These are phyloP conservation scores for Monosporozyma aerobia DNA, from an alignment of 805 yeast genomes.

Conservation along the genomic window DNA sequence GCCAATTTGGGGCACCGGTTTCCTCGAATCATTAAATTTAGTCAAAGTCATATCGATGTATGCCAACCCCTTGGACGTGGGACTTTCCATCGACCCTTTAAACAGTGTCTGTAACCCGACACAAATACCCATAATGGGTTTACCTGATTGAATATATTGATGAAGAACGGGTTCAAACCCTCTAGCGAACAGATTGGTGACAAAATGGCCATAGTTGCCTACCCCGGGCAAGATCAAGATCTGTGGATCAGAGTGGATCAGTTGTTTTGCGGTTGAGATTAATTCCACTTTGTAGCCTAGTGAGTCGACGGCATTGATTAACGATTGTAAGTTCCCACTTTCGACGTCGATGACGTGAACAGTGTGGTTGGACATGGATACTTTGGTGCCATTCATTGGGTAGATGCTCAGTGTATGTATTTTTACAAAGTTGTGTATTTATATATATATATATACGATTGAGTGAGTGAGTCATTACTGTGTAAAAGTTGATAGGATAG, in stretches of 20 bases:
- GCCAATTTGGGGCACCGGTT: constrained; percentile 94
- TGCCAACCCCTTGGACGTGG: constrained; percentile 52
- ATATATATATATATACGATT: not conserved
- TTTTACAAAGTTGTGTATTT: no score
- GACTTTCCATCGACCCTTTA: constrained; percentile 64
- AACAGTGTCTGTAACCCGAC: constrained; percentile 91
- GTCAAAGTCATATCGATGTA: constrained; percentile 43
- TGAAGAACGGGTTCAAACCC: constrained; percentile 58
- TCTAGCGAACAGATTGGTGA: constrained; percentile 52
- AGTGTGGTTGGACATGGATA: constrained; percentile 9
- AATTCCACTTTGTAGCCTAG: constrained; percentile 64
- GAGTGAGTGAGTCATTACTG: not conserved
- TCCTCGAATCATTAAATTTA: constrained; percentile 50
- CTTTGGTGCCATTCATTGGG: not conserved
- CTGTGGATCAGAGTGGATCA: constrained; percentile 37
- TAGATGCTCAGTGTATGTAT: not conserved
- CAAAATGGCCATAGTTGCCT: constrained; percentile 94
- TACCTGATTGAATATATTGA: constrained; percentile 63
- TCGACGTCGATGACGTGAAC: constrained; percentile 79
- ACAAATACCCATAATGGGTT: constrained; percentile 92
- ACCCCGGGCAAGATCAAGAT: constrained; percentile 87
- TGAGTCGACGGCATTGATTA: constrained; percentile 73
- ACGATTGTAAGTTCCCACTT: constrained; percentile 87
- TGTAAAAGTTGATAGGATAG: no score
- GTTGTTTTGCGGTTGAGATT: constrained; percentile 51